phyloP scores from a whole-genome alignment of 2,329 filamentous ascomycete species.

The Aschersonia sp. region DNA sequence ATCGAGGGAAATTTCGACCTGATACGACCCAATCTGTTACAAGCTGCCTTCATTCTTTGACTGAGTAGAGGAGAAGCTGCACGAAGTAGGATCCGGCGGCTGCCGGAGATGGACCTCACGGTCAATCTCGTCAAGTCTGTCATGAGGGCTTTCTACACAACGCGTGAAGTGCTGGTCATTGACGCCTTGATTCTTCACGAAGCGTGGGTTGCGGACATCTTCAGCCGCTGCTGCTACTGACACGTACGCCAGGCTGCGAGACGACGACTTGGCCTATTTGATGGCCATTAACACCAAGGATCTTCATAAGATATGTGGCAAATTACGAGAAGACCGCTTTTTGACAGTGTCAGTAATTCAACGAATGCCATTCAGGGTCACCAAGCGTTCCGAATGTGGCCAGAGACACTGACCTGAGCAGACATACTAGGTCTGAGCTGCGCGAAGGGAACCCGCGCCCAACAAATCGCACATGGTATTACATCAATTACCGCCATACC shows the following conservation, averaged over 20 bases:
- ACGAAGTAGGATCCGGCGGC: no score
- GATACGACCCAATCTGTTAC: no score
- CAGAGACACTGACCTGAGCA: constrained; percentile 31
- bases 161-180: constrained; percentile 68
- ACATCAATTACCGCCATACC: constrained; percentile 85
- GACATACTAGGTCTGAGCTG: constrained; percentile 51
- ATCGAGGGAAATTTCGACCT: no score
- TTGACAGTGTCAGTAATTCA: constrained; percentile 51
- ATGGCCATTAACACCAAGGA: constrained; percentile 86
- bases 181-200: constrained; percentile 80
- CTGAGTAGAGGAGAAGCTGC: no score
- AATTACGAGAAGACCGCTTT: constrained; percentile 73
- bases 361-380: neutral
- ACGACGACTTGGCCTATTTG: constrained; percentile 75
- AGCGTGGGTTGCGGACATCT: constrained; percentile 35
- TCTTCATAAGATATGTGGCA: constrained; percentile 76
- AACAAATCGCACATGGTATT: constrained; percentile 86
- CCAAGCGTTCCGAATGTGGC: neutral
- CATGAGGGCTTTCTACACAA: constrained; percentile 74
- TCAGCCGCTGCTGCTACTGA: neutral
- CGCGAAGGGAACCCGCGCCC: constrained; percentile 71
- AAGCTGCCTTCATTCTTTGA: no score
- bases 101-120: constrained; percentile 32
- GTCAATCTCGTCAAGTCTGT: constrained; percentile 75
- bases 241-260: constrained; percentile 48